These are phyloP conservation scores for Diaporthe australafricana DNA, from an alignment of 2,329 filamentous ascomycete genomes.

Conservation along the genomic window DNA sequence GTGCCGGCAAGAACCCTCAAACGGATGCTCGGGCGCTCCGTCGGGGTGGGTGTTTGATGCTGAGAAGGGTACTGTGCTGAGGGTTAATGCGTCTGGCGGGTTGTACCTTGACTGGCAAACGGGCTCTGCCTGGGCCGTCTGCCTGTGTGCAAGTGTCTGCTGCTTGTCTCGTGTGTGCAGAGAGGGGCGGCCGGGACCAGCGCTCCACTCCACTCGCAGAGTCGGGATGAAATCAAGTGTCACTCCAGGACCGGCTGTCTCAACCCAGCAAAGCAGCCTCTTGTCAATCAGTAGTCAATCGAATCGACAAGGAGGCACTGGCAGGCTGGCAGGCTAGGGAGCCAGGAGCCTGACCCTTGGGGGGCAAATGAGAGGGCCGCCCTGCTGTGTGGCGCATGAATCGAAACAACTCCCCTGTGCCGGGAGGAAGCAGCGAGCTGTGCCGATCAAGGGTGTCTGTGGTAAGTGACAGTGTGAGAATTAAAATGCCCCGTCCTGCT, in stretches of 20 bases:
- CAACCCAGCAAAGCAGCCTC: slow-evolving; percentile 5
- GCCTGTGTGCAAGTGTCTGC: neutral
- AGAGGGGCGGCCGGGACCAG: slow-evolving; percentile 17
- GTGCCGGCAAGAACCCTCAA: slow-evolving; percentile 24
- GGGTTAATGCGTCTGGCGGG: slow-evolving; percentile 18
- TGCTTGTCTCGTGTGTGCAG: slow-evolving; percentile 13
- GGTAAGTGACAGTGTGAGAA: slow-evolving; percentile 11
- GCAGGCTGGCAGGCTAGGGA: neutral
- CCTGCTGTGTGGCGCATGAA: slow-evolving; percentile 28
- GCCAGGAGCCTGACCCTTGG: slow-evolving; percentile 19
- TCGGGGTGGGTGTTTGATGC: slow-evolving; percentile 19
- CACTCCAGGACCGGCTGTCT: slow-evolving; percentile 4
- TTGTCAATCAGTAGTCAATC: neutral
- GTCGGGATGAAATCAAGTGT: slow-evolving; percentile 20
- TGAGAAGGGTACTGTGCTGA: slow-evolving; percentile 13
- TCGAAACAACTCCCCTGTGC: slow-evolving; percentile 29
- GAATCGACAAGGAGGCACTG: no score
- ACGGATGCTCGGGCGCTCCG: slow-evolving; percentile 19
- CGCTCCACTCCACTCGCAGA: slow-evolving; percentile 2
- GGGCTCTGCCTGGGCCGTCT: neutral
- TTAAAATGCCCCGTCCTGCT: neutral
- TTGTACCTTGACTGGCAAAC: slow-evolving; percentile 20
- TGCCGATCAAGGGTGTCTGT: slow-evolving; percentile 26
- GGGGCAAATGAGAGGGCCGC: slow-evolving; percentile 25
- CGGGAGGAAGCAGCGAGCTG: slow-evolving; percentile 22